phyloP scores from a whole-genome alignment of 2,329 filamentous ascomycete genomes.

The Ascochyta pisi region DNA sequence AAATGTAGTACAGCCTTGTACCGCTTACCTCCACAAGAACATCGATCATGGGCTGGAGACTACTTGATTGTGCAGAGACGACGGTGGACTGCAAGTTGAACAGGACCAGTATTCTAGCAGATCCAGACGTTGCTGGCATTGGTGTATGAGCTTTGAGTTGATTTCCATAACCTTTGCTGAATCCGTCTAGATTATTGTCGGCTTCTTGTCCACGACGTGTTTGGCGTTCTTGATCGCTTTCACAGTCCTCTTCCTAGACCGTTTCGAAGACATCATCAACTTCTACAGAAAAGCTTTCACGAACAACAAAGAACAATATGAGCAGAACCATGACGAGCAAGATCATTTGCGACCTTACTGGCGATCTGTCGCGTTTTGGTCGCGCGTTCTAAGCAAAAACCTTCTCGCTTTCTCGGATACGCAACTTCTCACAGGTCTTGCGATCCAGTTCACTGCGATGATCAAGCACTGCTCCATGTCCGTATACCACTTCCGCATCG shows the following conservation, averaged over 20 bases:
- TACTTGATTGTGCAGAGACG: conserved; percentile 29
- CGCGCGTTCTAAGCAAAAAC: conserved; percentile 41
- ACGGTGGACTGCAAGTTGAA: conserved; percentile 19
- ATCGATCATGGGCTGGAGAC: conserved; percentile 22
- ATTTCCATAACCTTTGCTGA: conserved; percentile 1
- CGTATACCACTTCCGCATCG: conserved; percentile 42
- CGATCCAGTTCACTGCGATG: conserved; percentile 42
- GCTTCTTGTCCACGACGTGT: conserved; percentile 38
- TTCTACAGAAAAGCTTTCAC: conserved; percentile 22
- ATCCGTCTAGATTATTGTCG: conserved; percentile 30
- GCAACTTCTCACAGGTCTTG: conserved; percentile 40
- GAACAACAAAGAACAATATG: conserved; percentile 21
- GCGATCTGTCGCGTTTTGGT: conserved; percentile 40
- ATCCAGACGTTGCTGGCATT: conserved; percentile 41
- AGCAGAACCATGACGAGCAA: conserved; percentile 15
- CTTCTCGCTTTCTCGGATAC: conserved; percentile 42
- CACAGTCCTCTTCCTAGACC: conserved; percentile 38
- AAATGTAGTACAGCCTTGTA: not conserved
- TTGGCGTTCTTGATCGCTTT: conserved; percentile 39
- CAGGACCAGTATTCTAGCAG: conserved; percentile 27
- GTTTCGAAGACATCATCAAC: conserved; percentile 30
- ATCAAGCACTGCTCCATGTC: conserved; percentile 41
- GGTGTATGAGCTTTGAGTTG: conserved; percentile 24
- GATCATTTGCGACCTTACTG: conserved; percentile 26
- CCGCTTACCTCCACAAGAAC: not conserved